Evolutionary conservation across 1,284 basidiomycete genomes (phyloP), one percentile per base, ranked within the genome.

Genomic region (Trametes hirsuta): DNA sequence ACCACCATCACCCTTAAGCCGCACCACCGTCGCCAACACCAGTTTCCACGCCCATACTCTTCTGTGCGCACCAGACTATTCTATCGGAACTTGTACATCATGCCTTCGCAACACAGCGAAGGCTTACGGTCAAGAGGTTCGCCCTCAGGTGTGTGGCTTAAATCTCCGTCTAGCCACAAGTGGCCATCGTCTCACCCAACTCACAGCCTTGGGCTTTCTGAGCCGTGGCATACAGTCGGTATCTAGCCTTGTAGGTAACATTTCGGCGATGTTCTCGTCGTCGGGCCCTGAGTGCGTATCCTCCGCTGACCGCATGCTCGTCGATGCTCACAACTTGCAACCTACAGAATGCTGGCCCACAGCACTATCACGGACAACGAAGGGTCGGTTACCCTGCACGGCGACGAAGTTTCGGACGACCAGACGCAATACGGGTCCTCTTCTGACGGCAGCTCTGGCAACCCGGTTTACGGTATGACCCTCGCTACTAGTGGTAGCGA

Each of bases 181-280:
- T 3, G 6, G 35, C 25, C 14, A 5, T 11, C 35, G 52, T n/a
- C 44, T 49, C n/a, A 49, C 39, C n/a, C 10, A 40, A 3, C 8
- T 34, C 37, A 9, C 35, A 56, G 55, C 55, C 55, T 58, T 58
- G 49, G 55, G 55, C 49, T 58, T 58, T 58, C 55, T 58, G 18
- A 47, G 42, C 44, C 55, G 55, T 41, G 55, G 55, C 49, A 46
- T 58, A 51, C 49, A 21, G 36, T 58, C 55, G 42, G 55, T 58
- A 47, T 52, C 55, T 8, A 58, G 44, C 37, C 24, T 58, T n/a
- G 48, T 56, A 45, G 22, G 24, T 30, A 45, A 30, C 51, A 53
- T 53, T 18, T 45, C 48, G 22, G 46, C 48, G 18, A 41, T 51
- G 2, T 57, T 51, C 44, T 46, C 44, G 18, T 58, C 55, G 15